Evolutionary conservation across 306 rosid species (phyloP).

Genomic region (Medicago truncatula): MtrunA17r5.0-ANR NC_053042.1:4246001-4246500

Average conservation of each 20-base stretch:
- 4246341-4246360: neutral
- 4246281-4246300: neutral
- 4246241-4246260: neutral
- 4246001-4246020: neutral
- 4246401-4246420: neutral
- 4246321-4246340: neutral
- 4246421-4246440: neutral
- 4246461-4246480: neutral
- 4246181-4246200: neutral
- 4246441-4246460: neutral
- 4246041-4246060: no score
- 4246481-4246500: neutral
- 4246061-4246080: conserved; percentile 27
- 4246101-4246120: conserved; percentile 73
- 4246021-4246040: neutral
- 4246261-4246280: conserved; percentile 14
- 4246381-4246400: neutral
- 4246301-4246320: neutral
- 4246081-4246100: conserved; percentile 88
- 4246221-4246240: conserved; percentile 3
- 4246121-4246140: conserved; percentile 64
- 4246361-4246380: neutral
- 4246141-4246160: conserved; percentile 89
- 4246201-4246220: conserved; percentile 7
- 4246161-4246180: conserved; percentile 76